Percentiles rank a stretch among this genome's conserved stretches.
Evolutionary conservation across 1,284 basidiomycete species (phyloP).

Genomic region (Microbotryum intermedium): DNA sequence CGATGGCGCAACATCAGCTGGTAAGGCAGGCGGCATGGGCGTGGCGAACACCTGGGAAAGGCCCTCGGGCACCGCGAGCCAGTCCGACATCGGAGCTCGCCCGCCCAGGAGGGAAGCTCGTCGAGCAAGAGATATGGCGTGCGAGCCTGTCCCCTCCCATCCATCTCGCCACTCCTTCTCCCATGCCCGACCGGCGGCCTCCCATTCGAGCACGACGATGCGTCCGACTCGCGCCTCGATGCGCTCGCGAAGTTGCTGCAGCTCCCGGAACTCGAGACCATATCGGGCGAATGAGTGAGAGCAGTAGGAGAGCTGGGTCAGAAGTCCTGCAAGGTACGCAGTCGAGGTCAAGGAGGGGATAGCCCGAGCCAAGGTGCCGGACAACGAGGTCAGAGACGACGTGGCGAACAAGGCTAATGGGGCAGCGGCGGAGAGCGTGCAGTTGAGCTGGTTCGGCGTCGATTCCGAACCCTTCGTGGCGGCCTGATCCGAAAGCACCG

Average conservation of each 20-base stretch:
- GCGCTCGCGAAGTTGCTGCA: constrained; percentile 42
- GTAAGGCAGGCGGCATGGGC: constrained; percentile 3
- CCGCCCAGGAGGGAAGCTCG: constrained; percentile 28
- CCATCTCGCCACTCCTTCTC: constrained; percentile 28
- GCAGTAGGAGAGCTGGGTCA: constrained; percentile 87
- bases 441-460: constrained; percentile 24
- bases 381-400: constrained; percentile 50
- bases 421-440: constrained; percentile 34
- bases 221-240: constrained; percentile 57
- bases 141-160: constrained; percentile 26
- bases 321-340: constrained; percentile 64
- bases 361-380: constrained; percentile 41
- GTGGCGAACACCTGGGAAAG: constrained; percentile 29
- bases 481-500: constrained; percentile 21
- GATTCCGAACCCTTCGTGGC: constrained; percentile 1
- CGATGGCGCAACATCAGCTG: not conserved
- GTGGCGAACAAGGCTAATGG: constrained; percentile 53
- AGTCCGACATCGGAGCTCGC: constrained; percentile 41
- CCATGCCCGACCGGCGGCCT: constrained; percentile 22
- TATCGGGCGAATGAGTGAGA: constrained; percentile 82
- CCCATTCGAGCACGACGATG: constrained; percentile 45
- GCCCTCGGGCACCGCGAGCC: constrained; percentile 37
- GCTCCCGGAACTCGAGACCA: constrained; percentile 63
- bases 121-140: constrained; percentile 24
- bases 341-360: constrained; percentile 51